Conservation (phyloP, 805 yeast species). For the Ogataea ramenticola region DNA sequence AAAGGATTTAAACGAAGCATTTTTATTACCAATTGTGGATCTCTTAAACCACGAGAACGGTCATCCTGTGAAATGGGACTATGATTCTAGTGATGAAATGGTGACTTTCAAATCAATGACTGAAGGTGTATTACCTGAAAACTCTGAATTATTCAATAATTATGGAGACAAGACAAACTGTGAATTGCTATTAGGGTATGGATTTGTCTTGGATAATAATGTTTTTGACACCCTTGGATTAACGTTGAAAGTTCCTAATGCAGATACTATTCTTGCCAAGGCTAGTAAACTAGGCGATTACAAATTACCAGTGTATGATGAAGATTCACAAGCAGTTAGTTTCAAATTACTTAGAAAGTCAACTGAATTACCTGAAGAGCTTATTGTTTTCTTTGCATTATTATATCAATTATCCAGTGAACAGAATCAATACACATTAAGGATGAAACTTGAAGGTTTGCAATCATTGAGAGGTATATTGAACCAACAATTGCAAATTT, state of each 20-base stretch:
- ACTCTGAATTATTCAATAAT: slow-evolving; percentile 67
- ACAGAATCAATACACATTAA: slow-evolving; percentile 29
- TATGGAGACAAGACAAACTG: slow-evolving; percentile 72
- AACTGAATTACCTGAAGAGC: slow-evolving; percentile 28
- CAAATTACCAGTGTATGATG: slow-evolving; percentile 31
- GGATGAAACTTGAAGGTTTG: slow-evolving; percentile 58
- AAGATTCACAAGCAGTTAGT: slow-evolving; percentile 31
- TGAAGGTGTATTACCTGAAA: slow-evolving; percentile 24
- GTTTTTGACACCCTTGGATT: slow-evolving; percentile 50
- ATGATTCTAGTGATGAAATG: slow-evolving; percentile 9
- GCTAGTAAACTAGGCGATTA: slow-evolving; percentile 33
- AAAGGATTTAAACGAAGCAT: slow-evolving; percentile 37
- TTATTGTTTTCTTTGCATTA: slow-evolving; percentile 48
- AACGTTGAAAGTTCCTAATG: slow-evolving; percentile 47
- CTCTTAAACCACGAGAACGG: slow-evolving; percentile 62
- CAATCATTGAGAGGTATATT: slow-evolving; percentile 46
- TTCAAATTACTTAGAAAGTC: slow-evolving; percentile 22
- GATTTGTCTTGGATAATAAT: slow-evolving; percentile 55
- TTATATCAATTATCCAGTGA: slow-evolving; percentile 49
- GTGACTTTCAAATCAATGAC: slow-evolving; percentile 35
- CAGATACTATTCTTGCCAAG: slow-evolving; percentile 10
- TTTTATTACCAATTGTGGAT: slow-evolving; percentile 75
- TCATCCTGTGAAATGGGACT: slow-evolving; percentile 58
- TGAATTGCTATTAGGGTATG: slow-evolving; percentile 65
- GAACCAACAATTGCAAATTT: slow-evolving; percentile 37